Evolutionary conservation across 78 protist species (phyloP).

Genomic region (Diacronema lutheri): DNA sequence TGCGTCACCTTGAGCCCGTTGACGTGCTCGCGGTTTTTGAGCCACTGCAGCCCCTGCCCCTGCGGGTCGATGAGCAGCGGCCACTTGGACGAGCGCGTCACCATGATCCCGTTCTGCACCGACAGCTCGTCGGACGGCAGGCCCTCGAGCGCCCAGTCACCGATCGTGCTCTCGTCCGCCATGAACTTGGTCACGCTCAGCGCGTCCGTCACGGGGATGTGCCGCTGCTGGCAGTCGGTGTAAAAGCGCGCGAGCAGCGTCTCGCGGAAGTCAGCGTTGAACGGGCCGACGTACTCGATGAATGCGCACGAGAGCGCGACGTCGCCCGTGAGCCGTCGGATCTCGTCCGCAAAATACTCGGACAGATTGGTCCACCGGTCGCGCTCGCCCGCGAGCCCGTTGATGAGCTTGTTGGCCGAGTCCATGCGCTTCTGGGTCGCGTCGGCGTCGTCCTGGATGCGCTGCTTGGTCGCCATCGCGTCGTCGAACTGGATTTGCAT

Average conservation of each 20-base stretch:
- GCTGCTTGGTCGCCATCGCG: slow-evolving; percentile 58
- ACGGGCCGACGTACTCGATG: slow-evolving; percentile 84
- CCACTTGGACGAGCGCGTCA: slow-evolving; percentile 62
- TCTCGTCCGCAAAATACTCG: slow-evolving; percentile 52
- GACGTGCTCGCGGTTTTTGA: slow-evolving; percentile 55
- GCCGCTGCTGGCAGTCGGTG: neutral
- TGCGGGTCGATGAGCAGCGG: slow-evolving; percentile 93
- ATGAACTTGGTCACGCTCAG: slow-evolving; percentile 58
- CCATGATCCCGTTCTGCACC: slow-evolving; percentile 84
- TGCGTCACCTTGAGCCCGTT: slow-evolving; percentile 62
- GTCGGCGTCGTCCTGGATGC: slow-evolving; percentile 72
- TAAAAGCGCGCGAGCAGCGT: slow-evolving; percentile 37
- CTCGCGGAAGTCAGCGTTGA: slow-evolving; percentile 74
- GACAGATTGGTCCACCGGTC: slow-evolving; percentile 75
- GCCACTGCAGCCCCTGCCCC: slow-evolving; percentile 83
- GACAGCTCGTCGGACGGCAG: slow-evolving; percentile 87
- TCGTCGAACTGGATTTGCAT: slow-evolving; percentile 65
- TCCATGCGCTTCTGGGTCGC: slow-evolving; percentile 48
- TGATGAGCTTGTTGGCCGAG: slow-evolving; percentile 75
- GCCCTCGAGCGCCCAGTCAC: slow-evolving; percentile 82
- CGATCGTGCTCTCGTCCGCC: slow-evolving; percentile 60
- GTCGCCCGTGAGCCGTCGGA: slow-evolving; percentile 74
- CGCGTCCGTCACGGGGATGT: slow-evolving; percentile 68
- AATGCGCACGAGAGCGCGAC: slow-evolving; percentile 76
- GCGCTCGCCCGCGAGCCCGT: slow-evolving; percentile 78